Evolutionary conservation across 768 basidiomycete genomes (phyloP).

Genomic region (Tylopilus subfusipes): DNA sequence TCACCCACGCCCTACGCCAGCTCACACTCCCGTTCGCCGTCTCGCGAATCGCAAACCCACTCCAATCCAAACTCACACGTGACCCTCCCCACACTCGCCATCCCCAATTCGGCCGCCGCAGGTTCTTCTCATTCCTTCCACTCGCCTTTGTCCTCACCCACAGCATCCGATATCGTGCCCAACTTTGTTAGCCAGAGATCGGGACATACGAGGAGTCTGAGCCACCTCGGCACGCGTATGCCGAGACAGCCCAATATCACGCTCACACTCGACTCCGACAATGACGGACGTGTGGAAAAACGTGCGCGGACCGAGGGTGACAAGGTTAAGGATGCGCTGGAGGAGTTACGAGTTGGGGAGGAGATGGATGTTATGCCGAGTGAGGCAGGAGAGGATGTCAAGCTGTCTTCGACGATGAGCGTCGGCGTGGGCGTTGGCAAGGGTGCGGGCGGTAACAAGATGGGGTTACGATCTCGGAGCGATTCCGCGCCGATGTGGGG

Average conservation of each 20-base stretch:
- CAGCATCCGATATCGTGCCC: slow-evolving; percentile 19
- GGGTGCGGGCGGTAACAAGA: slow-evolving; percentile 16
- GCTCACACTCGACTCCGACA: slow-evolving; percentile 27
- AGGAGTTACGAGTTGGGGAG: slow-evolving; percentile 10
- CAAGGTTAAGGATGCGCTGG: slow-evolving; percentile 2
- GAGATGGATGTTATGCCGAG: slow-evolving; percentile 26
- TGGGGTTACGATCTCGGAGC: slow-evolving; percentile 21
- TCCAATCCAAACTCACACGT: slow-evolving; percentile 5
- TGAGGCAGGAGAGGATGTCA: slow-evolving; percentile 12
- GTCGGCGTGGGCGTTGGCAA: slow-evolving; percentile 6
- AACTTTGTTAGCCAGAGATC: slow-evolving; percentile 7
- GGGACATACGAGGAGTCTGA: slow-evolving; percentile 25
- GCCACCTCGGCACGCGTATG: slow-evolving; percentile 23
- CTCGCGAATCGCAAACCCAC: slow-evolving; percentile 19
- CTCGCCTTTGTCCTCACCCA: slow-evolving; percentile 29
- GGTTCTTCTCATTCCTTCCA: slow-evolving; percentile 16
- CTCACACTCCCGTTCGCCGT: slow-evolving; percentile 19
- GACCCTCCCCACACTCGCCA: slow-evolving; percentile 12
- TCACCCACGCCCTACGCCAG: slow-evolving; percentile 33
- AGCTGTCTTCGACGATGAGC: slow-evolving; percentile 19
- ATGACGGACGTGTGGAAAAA: slow-evolving; percentile 24
- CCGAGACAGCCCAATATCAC: slow-evolving; percentile 29
- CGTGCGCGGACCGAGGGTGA: slow-evolving; percentile 21
- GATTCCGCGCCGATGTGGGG: slow-evolving; percentile 27
- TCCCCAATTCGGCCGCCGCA: slow-evolving; percentile 1